Percentiles rank a stretch among this genome's conserved stretches.
Conservation (phyloP, 2,329 filamentous ascomycete species). For the Ophiostoma sp. region DNA sequence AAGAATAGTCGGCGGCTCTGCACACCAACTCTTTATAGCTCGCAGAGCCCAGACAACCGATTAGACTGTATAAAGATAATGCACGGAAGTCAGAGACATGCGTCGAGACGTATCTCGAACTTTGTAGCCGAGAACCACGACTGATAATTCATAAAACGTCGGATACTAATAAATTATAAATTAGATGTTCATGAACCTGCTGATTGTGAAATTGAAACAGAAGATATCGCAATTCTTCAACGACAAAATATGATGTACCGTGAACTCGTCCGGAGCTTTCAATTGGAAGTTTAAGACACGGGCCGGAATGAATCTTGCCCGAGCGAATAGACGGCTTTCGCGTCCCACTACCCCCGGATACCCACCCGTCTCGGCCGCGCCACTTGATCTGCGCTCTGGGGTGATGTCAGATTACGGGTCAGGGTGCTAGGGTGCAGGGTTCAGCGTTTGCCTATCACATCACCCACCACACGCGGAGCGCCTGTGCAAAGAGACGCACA, state of each 20-base stretch:
- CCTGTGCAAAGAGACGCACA: background rate
- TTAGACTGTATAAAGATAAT: background rate
- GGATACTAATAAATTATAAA: background rate
- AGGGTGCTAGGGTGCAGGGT: background rate
- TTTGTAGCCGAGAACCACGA: too few species aligned
- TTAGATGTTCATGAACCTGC: too few species aligned
- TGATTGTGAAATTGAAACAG: background rate
- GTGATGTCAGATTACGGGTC: background rate
- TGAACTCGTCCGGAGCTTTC: background rate
- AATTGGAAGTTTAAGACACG: background rate
- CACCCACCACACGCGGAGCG: background rate
- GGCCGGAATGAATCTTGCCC: background rate
- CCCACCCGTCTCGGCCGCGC: constrained; percentile 5
- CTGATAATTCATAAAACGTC: background rate
- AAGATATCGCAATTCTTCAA: background rate
- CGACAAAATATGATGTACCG: background rate
- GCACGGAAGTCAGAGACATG: background rate
- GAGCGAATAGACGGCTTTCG: background rate
- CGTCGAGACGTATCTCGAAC: background rate
- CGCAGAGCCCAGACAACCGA: background rate
- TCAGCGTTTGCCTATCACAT: background rate
- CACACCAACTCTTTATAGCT: background rate
- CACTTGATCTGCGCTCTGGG: background rate
- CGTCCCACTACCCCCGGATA: background rate
- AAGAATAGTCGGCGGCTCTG: background rate